Evolutionary conservation across 495 filamentous ascomycete species (phyloP).

Genomic region (Aspergillus sparsus): DNA sequence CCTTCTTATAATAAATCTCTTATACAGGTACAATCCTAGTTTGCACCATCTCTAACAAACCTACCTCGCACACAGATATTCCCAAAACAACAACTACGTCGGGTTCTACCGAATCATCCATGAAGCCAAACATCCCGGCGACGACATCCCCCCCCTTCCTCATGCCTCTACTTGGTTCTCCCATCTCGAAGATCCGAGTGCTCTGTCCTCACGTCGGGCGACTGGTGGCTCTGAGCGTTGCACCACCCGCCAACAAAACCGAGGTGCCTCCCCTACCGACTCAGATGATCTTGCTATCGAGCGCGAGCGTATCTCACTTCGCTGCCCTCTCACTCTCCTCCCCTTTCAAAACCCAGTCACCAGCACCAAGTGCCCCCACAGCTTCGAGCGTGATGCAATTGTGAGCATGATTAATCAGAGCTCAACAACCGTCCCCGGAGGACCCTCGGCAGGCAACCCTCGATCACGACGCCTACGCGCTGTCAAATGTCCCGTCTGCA

Average conservation of each 20-base stretch:
- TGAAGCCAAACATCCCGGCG: slow-evolving; percentile 67
- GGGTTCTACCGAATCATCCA: slow-evolving; percentile 76
- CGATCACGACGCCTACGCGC: slow-evolving; percentile 26
- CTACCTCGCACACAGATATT: slow-evolving; percentile 51
- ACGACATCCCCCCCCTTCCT: slow-evolving; percentile 63
- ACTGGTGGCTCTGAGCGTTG: slow-evolving; percentile 1
- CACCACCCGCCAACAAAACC: slow-evolving; percentile 14
- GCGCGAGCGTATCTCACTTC: slow-evolving; percentile 66
- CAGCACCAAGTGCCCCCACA: slow-evolving; percentile 78
- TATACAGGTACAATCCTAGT: no score
- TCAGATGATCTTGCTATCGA: slow-evolving; percentile 73
- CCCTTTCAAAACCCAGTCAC: slow-evolving; percentile 71
- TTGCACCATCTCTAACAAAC: no score
- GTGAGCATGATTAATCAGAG: slow-evolving; percentile 57
- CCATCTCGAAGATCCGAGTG: slow-evolving; percentile 46
- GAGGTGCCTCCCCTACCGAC: slow-evolving; percentile 11
- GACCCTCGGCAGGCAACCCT: slow-evolving; percentile 5
- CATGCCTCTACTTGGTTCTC: slow-evolving; percentile 74
- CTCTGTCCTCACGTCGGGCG: slow-evolving; percentile 2
- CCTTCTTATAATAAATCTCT: neutral
- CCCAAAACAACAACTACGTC: slow-evolving; percentile 75
- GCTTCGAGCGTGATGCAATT: slow-evolving; percentile 76
- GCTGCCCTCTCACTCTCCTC: slow-evolving; percentile 78
- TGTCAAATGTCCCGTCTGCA: slow-evolving; percentile 54
- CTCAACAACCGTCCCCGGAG: slow-evolving; percentile 29